Evolutionary conservation across 768 basidiomycete genomes (phyloP).

Genomic region (Chalciporus piperatus): DNA sequence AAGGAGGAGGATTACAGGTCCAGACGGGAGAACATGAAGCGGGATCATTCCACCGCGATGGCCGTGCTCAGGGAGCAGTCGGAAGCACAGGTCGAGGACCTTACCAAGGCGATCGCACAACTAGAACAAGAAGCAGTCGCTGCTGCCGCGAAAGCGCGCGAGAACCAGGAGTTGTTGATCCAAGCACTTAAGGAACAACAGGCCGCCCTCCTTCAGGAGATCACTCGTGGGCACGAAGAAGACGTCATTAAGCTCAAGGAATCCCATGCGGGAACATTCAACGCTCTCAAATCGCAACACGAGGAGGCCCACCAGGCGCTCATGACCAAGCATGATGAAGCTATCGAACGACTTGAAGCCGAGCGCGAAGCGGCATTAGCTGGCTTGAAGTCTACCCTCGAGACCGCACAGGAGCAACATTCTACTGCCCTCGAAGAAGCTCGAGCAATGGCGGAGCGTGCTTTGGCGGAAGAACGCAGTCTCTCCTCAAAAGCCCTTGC

Average conservation of each 20-base stretch:
- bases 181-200: conserved; percentile 54
- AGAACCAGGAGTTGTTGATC: conserved; percentile 49
- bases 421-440: conserved; percentile 36
- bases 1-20: conserved; percentile 60
- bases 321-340: conserved; percentile 42
- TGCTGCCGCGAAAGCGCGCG: conserved; percentile 36
- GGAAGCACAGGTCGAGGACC: conserved; percentile 52
- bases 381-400: conserved; percentile 39
- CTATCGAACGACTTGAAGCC: conserved; percentile 37
- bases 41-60: conserved; percentile 35
- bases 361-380: conserved; percentile 50
- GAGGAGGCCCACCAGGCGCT: conserved; percentile 38
- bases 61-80: conserved; percentile 32
- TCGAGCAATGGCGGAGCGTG: conserved; percentile 30
- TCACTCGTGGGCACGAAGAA: conserved; percentile 55
- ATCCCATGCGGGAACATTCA: conserved; percentile 44
- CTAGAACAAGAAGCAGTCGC: conserved; percentile 46
- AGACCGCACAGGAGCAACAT: conserved; percentile 36
- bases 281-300: conserved; percentile 25
- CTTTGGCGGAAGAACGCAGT: conserved; percentile 46
- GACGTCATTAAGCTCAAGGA: conserved; percentile 49
- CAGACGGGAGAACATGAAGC: conserved; percentile 30
- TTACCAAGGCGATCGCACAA: conserved; percentile 54
- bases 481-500: conserved; percentile 43
- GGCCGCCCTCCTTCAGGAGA: conserved; percentile 47